phyloP scores from a whole-genome alignment of 2,329 filamentous ascomycete species.

The Xenoacremonium recifei region DNA sequence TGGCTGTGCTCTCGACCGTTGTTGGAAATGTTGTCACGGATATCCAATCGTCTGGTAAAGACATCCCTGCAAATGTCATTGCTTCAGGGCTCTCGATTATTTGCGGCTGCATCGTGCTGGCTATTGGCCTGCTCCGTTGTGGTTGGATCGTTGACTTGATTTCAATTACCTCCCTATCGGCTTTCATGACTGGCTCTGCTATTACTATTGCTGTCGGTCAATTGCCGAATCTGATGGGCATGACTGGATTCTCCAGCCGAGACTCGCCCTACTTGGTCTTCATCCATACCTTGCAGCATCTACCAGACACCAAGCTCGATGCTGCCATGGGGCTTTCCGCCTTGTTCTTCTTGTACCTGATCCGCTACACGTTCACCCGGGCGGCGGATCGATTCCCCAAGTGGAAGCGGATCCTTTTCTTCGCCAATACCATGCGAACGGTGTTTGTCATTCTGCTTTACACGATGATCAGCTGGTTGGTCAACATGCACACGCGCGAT shows the following conservation, averaged over 20 bases:
- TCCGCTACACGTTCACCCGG: constrained; percentile 64
- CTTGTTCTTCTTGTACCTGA: constrained; percentile 72
- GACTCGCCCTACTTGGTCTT: constrained; percentile 79
- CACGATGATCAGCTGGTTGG: constrained; percentile 84
- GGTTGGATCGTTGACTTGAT: constrained; percentile 95
- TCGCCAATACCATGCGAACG: constrained; percentile 84
- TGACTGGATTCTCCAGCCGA: constrained; percentile 70
- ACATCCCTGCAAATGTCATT: constrained; percentile 62
- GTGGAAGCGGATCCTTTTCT: constrained; percentile 78
- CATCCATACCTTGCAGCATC: constrained; percentile 75
- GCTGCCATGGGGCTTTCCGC: constrained; percentile 87
- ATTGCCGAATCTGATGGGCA: constrained; percentile 77
- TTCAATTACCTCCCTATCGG: constrained; percentile 82
- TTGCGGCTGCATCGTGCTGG: constrained; percentile 71
- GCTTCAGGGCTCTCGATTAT: constrained; percentile 79
- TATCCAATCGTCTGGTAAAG: constrained; percentile 55
- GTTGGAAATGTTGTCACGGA: constrained; percentile 77
- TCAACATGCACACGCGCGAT: constrained; percentile 66
- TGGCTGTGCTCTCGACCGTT: constrained; percentile 92
- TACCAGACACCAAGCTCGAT: constrained; percentile 68
- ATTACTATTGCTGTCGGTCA: constrained; percentile 86
- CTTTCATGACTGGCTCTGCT: constrained; percentile 96
- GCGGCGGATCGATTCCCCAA: constrained; percentile 68
- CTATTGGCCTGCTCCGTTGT: constrained; percentile 74
- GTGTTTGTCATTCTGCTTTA: constrained; percentile 91